Evolutionary conservation across 495 filamentous ascomycete genomes (phyloP), one percentile per base, ranked within the genome.

Genomic region (Penicillium soppii): DNA sequence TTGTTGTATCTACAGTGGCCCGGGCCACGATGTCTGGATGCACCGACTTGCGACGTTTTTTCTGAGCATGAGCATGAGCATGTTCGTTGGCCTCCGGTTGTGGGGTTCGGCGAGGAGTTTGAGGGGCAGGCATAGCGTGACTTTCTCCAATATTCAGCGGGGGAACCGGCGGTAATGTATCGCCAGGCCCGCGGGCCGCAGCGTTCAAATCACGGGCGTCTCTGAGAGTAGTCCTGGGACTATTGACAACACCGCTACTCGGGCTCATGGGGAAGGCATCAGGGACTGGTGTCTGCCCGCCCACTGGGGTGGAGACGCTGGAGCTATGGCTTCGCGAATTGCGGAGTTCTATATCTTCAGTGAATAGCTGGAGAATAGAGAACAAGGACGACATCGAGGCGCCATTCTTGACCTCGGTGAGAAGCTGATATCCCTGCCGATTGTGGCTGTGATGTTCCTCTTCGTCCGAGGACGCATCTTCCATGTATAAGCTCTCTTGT

Each of bases 311-410:
- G 1, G 76, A 73, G 12, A 56, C 52, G 44, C 72, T 77, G 1
- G 77, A 78, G 35, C 57, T 60, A 10, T 69, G 65, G 33, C 66
- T 75, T 33, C 62, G 66, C 13, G 79, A 75, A 25, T 85, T 82
- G 21, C 83, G 82, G 25, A 97, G 71, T 52, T 90, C 86, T 36
- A 98, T 83, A 62, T 97, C 91, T 67, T 97, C 94, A 5, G 94
- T 97, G 59, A 98, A 98, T 0, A 98, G 74, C 3, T 91, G 94
- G 61, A 98, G 84, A 46, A 98, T 95, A 1, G 95, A 96, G 70
- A 98, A 98, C 5, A 98, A 70, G 0, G 94, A 97, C 22, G 94
- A 97, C 92, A 98, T 97, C 4, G 94, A 92, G 8, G 94, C 92
- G 16, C 94, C 94, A 62, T 97, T 98, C 68, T 96, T 95, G 33